A percentile compares a stretch with the other conserved stretches of the same genome.
phyloP scores from a whole-genome alignment of 495 filamentous ascomycete species.

The Ramalina intermedia region DNA sequence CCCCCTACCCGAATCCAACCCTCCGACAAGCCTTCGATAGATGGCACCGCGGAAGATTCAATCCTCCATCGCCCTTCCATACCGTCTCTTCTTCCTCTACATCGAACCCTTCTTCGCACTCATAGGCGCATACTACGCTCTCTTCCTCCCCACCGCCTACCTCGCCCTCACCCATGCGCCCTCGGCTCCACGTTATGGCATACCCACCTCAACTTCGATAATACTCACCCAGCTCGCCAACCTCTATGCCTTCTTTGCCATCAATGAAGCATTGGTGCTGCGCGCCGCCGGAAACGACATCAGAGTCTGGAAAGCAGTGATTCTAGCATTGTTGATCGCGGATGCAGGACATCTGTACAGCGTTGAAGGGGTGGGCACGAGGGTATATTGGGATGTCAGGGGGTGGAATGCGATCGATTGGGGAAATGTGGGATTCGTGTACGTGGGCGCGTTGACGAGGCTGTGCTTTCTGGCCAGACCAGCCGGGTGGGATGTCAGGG shows the following conservation, averaged over 20 bases:
- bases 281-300: conserved; percentile 41
- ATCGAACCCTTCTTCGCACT: conserved; percentile 54
- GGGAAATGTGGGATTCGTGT: conserved; percentile 51
- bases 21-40: too few relatives aligned
- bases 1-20: too few relatives aligned
- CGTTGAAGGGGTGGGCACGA: conserved; percentile 31
- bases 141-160: conserved; percentile 40
- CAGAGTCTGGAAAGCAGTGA: conserved; percentile 46
- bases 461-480: conserved; percentile 32
- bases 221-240: conserved; percentile 21
- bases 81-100: conserved; percentile 49
- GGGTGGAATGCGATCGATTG: conserved; percentile 51
- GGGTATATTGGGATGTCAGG: conserved; percentile 40
- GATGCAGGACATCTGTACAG: conserved; percentile 56
- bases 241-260: conserved; percentile 36
- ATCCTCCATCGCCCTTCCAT: conserved; percentile 21
- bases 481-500: conserved; percentile 31
- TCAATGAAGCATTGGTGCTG: conserved; percentile 56
- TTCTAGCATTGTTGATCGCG: conserved; percentile 46
- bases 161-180: conserved; percentile 40
- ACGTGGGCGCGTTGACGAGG: conserved; percentile 39
- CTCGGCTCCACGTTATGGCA: conserved; percentile 23
- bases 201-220: conserved; percentile 32
- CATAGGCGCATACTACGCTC: conserved; percentile 47
- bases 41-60: too few relatives aligned